A percentile compares a stretch with the other conserved stretches of the same genome.
phyloP scores from a whole-genome alignment of 257 asterid genomes.

The Rehmannia glutinosa region DNA sequence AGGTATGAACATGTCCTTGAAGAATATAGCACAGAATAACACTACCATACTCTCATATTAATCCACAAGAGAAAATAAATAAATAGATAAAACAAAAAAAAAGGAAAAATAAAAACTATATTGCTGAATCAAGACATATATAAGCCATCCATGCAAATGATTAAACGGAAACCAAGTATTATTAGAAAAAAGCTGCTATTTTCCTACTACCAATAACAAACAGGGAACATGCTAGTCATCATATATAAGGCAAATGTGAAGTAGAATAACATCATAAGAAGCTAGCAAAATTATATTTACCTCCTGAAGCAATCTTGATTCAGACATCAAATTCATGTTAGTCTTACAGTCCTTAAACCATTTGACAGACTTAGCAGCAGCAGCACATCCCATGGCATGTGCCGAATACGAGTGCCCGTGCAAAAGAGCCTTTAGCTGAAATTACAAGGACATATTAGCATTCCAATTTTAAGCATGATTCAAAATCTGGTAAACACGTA shows the following conservation, averaged over 20 bases:
- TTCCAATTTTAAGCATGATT: background rate
- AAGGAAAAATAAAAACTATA: background rate
- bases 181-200: background rate
- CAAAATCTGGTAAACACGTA: slow-evolving; percentile 7
- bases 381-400: slow-evolving; percentile 93
- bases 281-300: slow-evolving; percentile 27
- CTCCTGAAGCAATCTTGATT: slow-evolving; percentile 67
- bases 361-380: slow-evolving; percentile 80
- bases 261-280: background rate
- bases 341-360: slow-evolving; percentile 74
- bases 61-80: background rate
- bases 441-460: slow-evolving; percentile 8
- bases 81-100: background rate
- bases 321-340: slow-evolving; percentile 57
- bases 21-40: too few relatives aligned
- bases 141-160: background rate
- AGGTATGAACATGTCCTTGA: background rate
- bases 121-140: background rate
- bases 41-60: background rate
- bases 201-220: background rate
- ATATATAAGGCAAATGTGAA: background rate
- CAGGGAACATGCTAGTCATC: background rate
- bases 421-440: slow-evolving; percentile 92
- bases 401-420: slow-evolving; percentile 99
- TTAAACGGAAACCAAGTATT: background rate